Percentiles rank a stretch among this genome's conserved stretches.
phyloP scores from a whole-genome alignment of 441 rosid genomes.

The Erodium moschatum region DNA sequence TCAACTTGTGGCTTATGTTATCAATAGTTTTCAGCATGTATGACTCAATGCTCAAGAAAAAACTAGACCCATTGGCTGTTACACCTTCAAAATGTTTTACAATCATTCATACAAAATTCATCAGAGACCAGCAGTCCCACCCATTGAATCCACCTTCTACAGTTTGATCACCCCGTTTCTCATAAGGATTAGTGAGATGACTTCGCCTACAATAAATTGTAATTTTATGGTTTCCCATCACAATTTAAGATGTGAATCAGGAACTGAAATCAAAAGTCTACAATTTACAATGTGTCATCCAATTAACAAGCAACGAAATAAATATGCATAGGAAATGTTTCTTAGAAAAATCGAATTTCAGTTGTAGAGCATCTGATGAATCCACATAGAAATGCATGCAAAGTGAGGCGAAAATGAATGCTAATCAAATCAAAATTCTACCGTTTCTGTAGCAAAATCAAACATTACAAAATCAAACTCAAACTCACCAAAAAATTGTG shows the following conservation, averaged over 20 bases:
- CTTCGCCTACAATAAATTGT: neutral
- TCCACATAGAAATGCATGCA: neutral
- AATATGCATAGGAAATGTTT: neutral
- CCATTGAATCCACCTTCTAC: conserved; percentile 2
- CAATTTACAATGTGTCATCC: neutral
- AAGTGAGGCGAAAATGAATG: neutral
- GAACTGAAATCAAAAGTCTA: conserved; percentile 2
- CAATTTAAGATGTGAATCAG: neutral
- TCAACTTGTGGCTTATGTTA: neutral
- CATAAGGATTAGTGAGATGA: neutral
- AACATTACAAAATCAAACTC: neutral
- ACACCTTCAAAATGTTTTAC: neutral
- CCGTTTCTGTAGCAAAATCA: neutral
- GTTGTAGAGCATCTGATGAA: neutral
- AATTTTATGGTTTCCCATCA: neutral
- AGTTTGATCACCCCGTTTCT: neutral
- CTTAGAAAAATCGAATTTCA: neutral
- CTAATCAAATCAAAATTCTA: conserved; percentile 1
- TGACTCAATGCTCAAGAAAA: neutral
- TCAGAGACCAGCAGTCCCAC: neutral
- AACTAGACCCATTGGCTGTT: no score
- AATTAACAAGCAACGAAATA: neutral
- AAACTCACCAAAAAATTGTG: conserved; percentile 25
- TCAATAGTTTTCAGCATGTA: neutral
- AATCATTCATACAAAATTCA: neutral